Base-by-base conservation (phyloP, 2,329 filamentous ascomycete species). In the Phoma herbarum region DNA sequence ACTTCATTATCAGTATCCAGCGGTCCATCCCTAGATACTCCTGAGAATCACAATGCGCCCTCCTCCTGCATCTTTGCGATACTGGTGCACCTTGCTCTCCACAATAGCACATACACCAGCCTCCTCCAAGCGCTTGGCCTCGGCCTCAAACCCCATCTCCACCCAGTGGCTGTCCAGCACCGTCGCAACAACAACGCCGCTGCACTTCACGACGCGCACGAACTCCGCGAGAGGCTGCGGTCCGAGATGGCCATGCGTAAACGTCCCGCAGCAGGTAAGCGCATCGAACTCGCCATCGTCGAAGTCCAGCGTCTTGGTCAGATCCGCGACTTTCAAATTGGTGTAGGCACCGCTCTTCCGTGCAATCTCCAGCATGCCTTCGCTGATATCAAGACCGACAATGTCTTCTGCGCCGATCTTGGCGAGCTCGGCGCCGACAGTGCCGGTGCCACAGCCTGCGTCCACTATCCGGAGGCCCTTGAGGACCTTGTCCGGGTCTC, bases 391-490 rank as follows among this genome's bases (percentile, higher is more conserved):
- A 25, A 85, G 69, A 25, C 84, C 84, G 49, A 85, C 81, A 41
- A 86, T 78, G n/a, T 76, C 72, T 35, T 76, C 75, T 3, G 79
- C 79, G 2, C 81, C 80, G 29, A 76, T 67, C 35, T 78, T 71
- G 22, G 78, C 75, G 4, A 86, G 78, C 25, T 79, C 80, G 20
- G 78, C 69, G 4, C 83, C 84, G 11, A 84, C 83, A 9, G 85
- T 78, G 0, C 84, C 84, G 0, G 83, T 86, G 4, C 84, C 84
- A 57, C 84, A 85, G n/a, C 84, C 84, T 22, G 83, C 83, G 58
- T 86, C 84, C 0, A 85, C 77, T 54, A 86, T 80, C 2, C 63
- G 52, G 7, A 71, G 67, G 18, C 70, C 63, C 20, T 70, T 58
- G 10, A 67, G 41, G 7, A 64, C 48, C 9, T 54, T 16, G 35